These are phyloP conservation scores for Kazachstania viticola DNA, from an alignment of 805 yeast genomes.

Conservation along the genomic window DNA sequence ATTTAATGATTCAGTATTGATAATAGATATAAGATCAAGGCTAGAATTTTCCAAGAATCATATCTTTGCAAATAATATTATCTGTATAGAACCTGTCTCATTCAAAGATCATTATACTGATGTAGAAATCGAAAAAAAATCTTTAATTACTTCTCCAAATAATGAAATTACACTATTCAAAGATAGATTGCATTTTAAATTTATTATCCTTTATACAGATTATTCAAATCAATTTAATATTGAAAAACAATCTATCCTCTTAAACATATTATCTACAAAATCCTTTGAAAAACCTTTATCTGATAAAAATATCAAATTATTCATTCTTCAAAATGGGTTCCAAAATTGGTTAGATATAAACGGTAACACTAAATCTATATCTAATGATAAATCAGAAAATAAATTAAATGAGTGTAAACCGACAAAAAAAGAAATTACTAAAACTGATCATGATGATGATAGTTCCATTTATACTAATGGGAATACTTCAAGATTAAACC, in stretches of 20 bases:
- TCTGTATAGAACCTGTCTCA: conserved; percentile 68
- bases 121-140: conserved; percentile 51
- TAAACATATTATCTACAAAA: conserved; percentile 15
- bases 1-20: conserved; percentile 27
- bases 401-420: neutral
- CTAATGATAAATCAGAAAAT: no score
- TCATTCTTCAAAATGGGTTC: conserved; percentile 17
- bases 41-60: conserved; percentile 52
- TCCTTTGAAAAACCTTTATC: conserved; percentile 22
- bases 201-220: conserved; percentile 45
- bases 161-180: conserved; percentile 44
- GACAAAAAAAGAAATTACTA: no score
- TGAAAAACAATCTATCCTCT: conserved; percentile 14
- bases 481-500: conserved; percentile 12
- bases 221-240: conserved; percentile 7
- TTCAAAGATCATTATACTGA: conserved; percentile 42
- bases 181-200: conserved; percentile 42
- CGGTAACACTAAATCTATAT: conserved; percentile 3
- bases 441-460: no score
- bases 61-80: conserved; percentile 43
- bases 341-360: conserved; percentile 15
- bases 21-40: conserved; percentile 63
- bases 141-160: conserved; percentile 45
- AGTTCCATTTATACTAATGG: conserved; percentile 14
- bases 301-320: conserved; percentile 7